Evolutionary conservation across 345 rosid species (phyloP).

Genomic region (Brassica cretica): DNA sequence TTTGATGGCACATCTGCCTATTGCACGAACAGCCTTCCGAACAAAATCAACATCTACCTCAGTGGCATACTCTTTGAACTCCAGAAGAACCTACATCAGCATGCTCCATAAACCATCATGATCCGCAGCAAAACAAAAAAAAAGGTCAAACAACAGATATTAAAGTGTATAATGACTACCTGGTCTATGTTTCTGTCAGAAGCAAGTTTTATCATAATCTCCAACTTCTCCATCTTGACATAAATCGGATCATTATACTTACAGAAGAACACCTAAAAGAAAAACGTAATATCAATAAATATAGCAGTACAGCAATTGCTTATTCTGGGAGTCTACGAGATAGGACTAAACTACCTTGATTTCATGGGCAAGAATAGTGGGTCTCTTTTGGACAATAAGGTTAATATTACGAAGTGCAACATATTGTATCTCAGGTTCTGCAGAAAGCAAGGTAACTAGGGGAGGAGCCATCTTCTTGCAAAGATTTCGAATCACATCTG

Average conservation of each 20-base stretch:
- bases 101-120: slow-evolving; percentile 33
- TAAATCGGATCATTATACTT: slow-evolving; percentile 98
- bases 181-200: slow-evolving; percentile 96
- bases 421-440: slow-evolving; percentile 98
- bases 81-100: slow-evolving; percentile 71
- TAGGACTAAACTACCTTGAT: slow-evolving; percentile 65
- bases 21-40: slow-evolving; percentile 94
- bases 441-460: slow-evolving; percentile 91
- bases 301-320: slow-evolving; percentile 13
- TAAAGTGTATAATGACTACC: slow-evolving; percentile 42
- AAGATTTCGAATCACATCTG: slow-evolving; percentile 94
- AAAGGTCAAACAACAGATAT: background rate
- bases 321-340: background rate
- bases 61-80: slow-evolving; percentile 96
- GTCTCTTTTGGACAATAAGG: slow-evolving; percentile 90
- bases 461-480: slow-evolving; percentile 99
- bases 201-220: slow-evolving; percentile 97
- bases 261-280: slow-evolving; percentile 88
- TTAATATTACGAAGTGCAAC: slow-evolving; percentile 92
- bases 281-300: slow-evolving; percentile 14
- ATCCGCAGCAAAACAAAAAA: slow-evolving; percentile 5
- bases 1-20: slow-evolving; percentile 96
- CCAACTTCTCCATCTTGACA: slow-evolving; percentile 99
- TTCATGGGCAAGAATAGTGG: slow-evolving; percentile 97
- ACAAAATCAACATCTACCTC: slow-evolving; percentile 99